These are phyloP conservation scores for Lipomyces yamadae DNA, from an alignment of 805 yeast species.

Conservation along the genomic window DNA sequence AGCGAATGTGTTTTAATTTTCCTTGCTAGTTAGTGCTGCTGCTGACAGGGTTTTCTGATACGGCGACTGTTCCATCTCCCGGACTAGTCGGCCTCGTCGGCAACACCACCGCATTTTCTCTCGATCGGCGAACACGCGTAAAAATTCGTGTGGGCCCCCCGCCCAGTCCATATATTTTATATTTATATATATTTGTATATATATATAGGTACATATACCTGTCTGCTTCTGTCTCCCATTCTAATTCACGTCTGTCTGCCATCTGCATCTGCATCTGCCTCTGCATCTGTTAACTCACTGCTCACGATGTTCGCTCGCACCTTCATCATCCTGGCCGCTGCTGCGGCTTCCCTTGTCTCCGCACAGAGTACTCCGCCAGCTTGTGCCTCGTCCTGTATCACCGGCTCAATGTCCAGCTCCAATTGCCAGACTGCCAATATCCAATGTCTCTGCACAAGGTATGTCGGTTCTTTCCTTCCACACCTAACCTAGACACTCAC, in stretches of 20 bases:
- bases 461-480: neutral
- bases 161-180: neutral
- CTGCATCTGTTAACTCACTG: neutral
- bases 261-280: neutral
- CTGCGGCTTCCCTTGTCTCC: constrained; percentile 12
- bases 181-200: neutral
- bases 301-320: constrained; percentile 3
- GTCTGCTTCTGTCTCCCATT: neutral
- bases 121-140: no score
- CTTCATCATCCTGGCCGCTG: neutral
- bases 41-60: no score
- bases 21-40: no score
- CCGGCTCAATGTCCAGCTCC: constrained; percentile 26
- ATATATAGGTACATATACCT: neutral
- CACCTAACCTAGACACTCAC: neutral
- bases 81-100: no score
- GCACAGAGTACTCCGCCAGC: constrained; percentile 26
- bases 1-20: no score
- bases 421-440: constrained; percentile 30
- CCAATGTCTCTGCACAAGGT: constrained; percentile 30
- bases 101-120: no score
- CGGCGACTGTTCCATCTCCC: no score
- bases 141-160: neutral
- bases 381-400: constrained; percentile 32
- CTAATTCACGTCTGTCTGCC: neutral